These are phyloP conservation scores for Gymnopus androsaceus DNA, from an alignment of 1,284 basidiomycete genomes.

Conservation along the genomic window DNA sequence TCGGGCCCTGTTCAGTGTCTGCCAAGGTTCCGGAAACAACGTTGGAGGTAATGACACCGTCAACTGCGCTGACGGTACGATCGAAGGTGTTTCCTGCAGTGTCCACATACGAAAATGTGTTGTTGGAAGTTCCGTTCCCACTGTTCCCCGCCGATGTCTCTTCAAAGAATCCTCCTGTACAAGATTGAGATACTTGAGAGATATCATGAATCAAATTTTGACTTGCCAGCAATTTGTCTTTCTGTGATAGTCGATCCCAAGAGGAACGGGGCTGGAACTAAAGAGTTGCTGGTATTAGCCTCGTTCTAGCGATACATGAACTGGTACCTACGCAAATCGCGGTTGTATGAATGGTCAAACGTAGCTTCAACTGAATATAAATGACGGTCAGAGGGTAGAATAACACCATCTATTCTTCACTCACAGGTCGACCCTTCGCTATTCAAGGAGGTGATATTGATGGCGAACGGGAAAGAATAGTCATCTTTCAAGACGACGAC, in stretches of 20 bases:
- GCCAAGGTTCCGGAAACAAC: slow-evolving; percentile 59
- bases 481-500: slow-evolving; percentile 52
- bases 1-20: neutral
- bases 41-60: slow-evolving; percentile 64
- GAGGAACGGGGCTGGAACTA: slow-evolving; percentile 57
- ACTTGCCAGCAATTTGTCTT: slow-evolving; percentile 58
- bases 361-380: slow-evolving; percentile 44
- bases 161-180: slow-evolving; percentile 56
- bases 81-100: slow-evolving; percentile 61
- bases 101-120: slow-evolving; percentile 66
- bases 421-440: slow-evolving; percentile 51
- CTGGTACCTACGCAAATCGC: slow-evolving; percentile 36
- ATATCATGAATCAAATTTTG: neutral
- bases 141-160: slow-evolving; percentile 48
- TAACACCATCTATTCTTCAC: slow-evolving; percentile 22
- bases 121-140: slow-evolving; percentile 71
- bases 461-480: slow-evolving; percentile 66
- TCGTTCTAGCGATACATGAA: neutral
- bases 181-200: neutral
- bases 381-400: neutral
- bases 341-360: slow-evolving; percentile 72
- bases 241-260: slow-evolving; percentile 57
- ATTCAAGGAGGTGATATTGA: slow-evolving; percentile 55
- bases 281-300: neutral
- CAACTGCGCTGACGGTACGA: slow-evolving; percentile 59